Conservation (phyloP, 2,329 filamentous ascomycete genomes). For the Aspergillus ibericus region DNA sequence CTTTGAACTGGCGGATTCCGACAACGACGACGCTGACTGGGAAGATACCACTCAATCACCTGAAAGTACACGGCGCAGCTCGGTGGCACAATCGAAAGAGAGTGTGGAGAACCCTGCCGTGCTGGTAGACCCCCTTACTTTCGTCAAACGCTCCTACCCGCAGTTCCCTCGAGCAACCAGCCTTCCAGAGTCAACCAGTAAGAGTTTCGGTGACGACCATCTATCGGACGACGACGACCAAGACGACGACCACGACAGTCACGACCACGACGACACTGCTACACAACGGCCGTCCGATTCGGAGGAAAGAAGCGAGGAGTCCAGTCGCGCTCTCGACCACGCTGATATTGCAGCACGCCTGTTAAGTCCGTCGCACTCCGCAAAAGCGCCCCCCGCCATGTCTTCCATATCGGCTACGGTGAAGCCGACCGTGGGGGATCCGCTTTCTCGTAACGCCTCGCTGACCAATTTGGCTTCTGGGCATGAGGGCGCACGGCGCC, state of each 20-base stretch:
- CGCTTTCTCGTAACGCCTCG: constrained; percentile 37
- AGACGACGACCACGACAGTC: constrained; percentile 20
- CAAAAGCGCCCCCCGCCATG: constrained; percentile 49
- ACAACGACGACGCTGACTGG: constrained; percentile 49
- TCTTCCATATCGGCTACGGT: constrained; percentile 50
- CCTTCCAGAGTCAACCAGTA: constrained; percentile 39
- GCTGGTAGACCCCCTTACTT: constrained; percentile 41
- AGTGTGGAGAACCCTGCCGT: constrained; percentile 36
- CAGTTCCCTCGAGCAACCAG: constrained; percentile 41
- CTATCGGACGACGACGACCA: constrained; percentile 24
- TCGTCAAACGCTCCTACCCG: constrained; percentile 43
- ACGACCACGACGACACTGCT: constrained; percentile 16
- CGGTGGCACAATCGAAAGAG: constrained; percentile 38
- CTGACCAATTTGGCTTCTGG: constrained; percentile 37
- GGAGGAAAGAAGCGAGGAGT: constrained; percentile 23
- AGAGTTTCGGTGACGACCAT: constrained; percentile 29
- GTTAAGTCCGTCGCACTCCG: constrained; percentile 41
- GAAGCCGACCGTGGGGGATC: constrained; percentile 36
- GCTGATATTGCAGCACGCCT: constrained; percentile 40
- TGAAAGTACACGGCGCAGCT: constrained; percentile 49
- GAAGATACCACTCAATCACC: constrained; percentile 51
- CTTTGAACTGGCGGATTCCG: constrained; percentile 47
- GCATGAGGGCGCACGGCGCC: constrained; percentile 33
- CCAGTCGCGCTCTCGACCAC: constrained; percentile 28
- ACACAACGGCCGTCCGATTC: constrained; percentile 16